Conservation (phyloP, 345 rosid genomes). For the Populus nigra region DNA sequence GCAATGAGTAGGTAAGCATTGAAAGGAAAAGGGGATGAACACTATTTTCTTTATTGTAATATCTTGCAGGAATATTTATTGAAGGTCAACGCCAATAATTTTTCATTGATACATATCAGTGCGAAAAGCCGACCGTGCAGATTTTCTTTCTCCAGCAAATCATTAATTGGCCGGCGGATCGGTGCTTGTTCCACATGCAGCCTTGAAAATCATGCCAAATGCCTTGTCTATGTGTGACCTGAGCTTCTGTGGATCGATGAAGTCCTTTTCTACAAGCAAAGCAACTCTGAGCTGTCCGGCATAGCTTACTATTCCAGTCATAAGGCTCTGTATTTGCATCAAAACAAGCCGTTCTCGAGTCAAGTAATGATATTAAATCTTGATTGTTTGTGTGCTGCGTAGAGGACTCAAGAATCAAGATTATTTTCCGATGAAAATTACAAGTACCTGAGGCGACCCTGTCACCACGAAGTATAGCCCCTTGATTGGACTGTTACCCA, state of each 20-base stretch:
- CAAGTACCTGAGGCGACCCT: conserved; percentile 43
- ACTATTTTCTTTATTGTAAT: background rate
- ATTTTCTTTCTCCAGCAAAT: background rate
- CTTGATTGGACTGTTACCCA: conserved; percentile 39
- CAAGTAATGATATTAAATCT: background rate
- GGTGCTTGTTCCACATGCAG: conserved; percentile 1
- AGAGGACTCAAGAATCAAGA: too few species aligned
- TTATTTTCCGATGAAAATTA: background rate
- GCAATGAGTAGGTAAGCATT: too few species aligned
- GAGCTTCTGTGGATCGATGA: conserved; percentile 32
- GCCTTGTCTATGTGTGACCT: conserved; percentile 23
- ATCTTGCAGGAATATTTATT: background rate
- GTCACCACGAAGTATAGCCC: conserved; percentile 39
- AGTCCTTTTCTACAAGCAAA: conserved; percentile 32
- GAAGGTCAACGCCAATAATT: too few species aligned
- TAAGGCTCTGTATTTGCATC: conserved; percentile 19
- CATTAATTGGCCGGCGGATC: background rate
- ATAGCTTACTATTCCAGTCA: conserved; percentile 33
- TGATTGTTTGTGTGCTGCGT: too few species aligned
- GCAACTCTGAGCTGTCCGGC: conserved; percentile 33
- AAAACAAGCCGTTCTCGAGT: background rate
- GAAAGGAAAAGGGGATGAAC: too few species aligned
- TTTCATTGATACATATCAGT: too few species aligned
- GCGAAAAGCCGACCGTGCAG: too few species aligned
- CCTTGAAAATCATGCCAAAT: conserved; percentile 29